Base-by-base conservation (phyloP, 345 rosid species). In the Brassica incana region DNA sequence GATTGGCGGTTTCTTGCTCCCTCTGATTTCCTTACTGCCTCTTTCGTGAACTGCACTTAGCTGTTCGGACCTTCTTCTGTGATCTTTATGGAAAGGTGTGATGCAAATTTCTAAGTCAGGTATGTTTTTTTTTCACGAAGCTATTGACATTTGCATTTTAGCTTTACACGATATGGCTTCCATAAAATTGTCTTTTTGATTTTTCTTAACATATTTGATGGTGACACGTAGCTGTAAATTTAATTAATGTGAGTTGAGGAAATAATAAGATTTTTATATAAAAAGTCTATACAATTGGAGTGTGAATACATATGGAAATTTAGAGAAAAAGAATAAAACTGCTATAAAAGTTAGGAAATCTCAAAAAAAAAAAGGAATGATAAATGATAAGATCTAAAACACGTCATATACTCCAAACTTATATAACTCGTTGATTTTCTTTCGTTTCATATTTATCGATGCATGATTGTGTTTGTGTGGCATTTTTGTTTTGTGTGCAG, bases 11-110 rank as follows among this genome's bases (percentile, higher is more conserved):
- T 91, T 84, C 85, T 88, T 61, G 78, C 81, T 65, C 84, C 67
- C 80, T 87, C 95, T 83, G 91, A 87, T 84, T 90, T 88, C 73
- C 90, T 90, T 70, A 79, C 86, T 87, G 90, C 88, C 81, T 88
- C 92, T 85, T 91, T 92, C 78, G 88, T 95, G 76, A 95, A 95
- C 83, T 89, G 97, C 89, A 95, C 99, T 73, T 95, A 91, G 93
- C 45, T 83, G 80, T 65, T 77, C 81, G 5, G 78, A 73, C 81
- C 83, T 73, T 68, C 71, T 67, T 83, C 40, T 54, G 81, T 80
- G 78, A 88, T 75, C 85, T 78, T 83, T 78, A 36, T 36, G 67
- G 72, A 85, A 82, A 85, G 89, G 84, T 81, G 85, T 87, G 85
- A 88, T 90, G 95, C 91, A 83, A 85, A 83, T 67, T 78, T 81